Percentiles rank a stretch among this genome's conserved stretches.
phyloP scores from a whole-genome alignment of 2,329 filamentous ascomycete genomes.

The Pezizomycotina sp. region DNA sequence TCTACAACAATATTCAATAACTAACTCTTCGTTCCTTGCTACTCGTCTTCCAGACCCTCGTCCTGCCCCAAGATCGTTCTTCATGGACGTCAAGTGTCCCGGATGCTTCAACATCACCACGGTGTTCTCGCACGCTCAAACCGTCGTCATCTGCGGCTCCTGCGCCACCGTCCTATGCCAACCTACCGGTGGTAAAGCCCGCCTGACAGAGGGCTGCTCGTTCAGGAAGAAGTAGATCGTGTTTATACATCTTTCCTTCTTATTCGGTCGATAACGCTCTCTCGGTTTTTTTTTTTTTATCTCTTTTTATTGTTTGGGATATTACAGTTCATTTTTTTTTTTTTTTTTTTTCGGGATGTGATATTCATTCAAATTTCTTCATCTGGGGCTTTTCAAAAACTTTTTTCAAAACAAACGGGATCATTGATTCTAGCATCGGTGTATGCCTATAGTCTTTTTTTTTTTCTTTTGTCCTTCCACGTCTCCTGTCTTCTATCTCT shows the following conservation, averaged over 20 bases:
- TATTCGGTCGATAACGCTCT: background rate
- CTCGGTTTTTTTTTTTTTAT: background rate
- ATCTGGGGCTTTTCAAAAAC: no score
- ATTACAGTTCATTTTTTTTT: background rate
- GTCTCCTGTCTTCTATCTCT: no score
- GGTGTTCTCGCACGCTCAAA: constrained; percentile 99
- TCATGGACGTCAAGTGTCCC: constrained; percentile 99
- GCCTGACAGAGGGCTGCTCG: constrained; percentile 98
- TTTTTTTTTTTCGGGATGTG: background rate
- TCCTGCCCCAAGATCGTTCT: constrained; percentile 95
- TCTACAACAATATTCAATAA: constrained; percentile 6
- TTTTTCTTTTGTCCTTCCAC: no score
- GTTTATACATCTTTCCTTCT: constrained; percentile 11
- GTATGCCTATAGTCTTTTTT: no score
- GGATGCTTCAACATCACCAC: constrained; percentile 99
- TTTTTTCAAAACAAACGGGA: no score
- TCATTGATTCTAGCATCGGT: no score
- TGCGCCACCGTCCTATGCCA: constrained; percentile 99
- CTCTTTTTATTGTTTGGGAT: background rate
- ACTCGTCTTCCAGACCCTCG: constrained; percentile 50
- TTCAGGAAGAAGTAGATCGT: constrained; percentile 97
- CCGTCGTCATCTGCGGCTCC: constrained; percentile 98
- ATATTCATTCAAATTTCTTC: background rate
- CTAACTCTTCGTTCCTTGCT: constrained; percentile 8
- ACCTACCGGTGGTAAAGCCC: constrained; percentile 96